Evolutionary conservation across 805 yeast genomes (phyloP), one percentile per base, ranked within the genome.

Genomic region (Phaffomyces antillensis): DNA sequence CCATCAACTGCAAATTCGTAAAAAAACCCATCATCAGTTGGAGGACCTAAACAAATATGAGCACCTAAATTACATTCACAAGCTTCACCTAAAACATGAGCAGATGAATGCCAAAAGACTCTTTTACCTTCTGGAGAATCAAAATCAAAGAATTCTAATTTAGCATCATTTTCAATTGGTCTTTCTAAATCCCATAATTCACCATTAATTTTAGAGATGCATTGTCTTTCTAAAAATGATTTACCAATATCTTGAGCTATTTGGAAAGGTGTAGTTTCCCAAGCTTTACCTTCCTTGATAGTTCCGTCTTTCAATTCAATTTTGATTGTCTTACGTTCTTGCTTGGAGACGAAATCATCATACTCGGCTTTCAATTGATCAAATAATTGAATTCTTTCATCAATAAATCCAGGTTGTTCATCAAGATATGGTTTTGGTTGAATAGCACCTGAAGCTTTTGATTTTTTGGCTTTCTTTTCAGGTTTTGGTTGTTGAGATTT

Each of bases 51-150:
- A 65, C 87, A 81, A 53, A 93, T 79, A 65, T 91, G 96, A 53
- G 96, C 95, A 55, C 97, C 98, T 64, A 83, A 73, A 66, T 88
- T 93, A 66, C 96, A 84, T 71, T 93, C 99, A 72, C 96, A 86
- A 40, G 97, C 91, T 72, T 93, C 99, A 69, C 99, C 99, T 57
- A 93, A 72, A 44, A 93, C 91, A 69, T 93, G 99, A 43, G 99
- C 99, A 54, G 96, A 85, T 3, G 99, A 93, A 67, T 93, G 99
- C 99, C 99, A 93, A 71, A 93, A 93, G 32, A 91, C 98, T 53
- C 81, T 80, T 64, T 83, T 87, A 67, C 98, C 99, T 61, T 90
- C 97, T n/a, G 86, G 86, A 49, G 87, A 75, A 35, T 88, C 95
- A 59, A 93, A 93, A 63, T 90, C 97, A 62, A 88, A 77, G 59